phyloP scores from a whole-genome alignment of 108 stramenopile species.

The Fragilaria crotonensis region DNA sequence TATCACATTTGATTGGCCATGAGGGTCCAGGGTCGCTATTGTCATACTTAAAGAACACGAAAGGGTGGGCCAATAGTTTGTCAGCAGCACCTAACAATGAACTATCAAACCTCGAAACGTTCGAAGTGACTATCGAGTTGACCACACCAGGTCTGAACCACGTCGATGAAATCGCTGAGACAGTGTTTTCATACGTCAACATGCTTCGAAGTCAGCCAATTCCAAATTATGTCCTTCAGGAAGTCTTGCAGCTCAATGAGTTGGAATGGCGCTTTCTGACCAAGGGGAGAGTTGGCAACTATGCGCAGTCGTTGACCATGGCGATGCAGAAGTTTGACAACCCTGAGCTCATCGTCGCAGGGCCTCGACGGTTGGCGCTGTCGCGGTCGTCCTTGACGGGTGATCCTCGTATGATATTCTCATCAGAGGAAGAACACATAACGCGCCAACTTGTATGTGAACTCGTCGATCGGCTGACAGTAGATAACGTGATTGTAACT shows the following conservation, averaged over 20 bases:
- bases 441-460: conserved; percentile 38
- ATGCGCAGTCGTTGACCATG: conserved; percentile 58
- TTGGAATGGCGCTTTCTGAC: conserved; percentile 69
- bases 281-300: conserved; percentile 41
- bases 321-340: conserved; percentile 65
- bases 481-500: conserved; percentile 66
- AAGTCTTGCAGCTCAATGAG: conserved; percentile 69
- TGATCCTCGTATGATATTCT: conserved; percentile 47
- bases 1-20: conserved; percentile 81
- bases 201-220: conserved; percentile 49
- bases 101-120: conserved; percentile 67
- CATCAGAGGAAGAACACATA: conserved; percentile 41
- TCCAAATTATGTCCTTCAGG: conserved; percentile 67
- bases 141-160: conserved; percentile 63
- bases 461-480: conserved; percentile 45
- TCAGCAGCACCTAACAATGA: conserved; percentile 45
- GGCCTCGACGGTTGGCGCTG: conserved; percentile 66
- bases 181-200: conserved; percentile 65
- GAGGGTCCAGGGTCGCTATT: conserved; percentile 82
- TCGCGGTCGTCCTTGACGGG: conserved; percentile 23
- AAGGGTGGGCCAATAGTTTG: conserved; percentile 76
- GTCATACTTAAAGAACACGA: conserved; percentile 64
- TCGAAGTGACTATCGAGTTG: conserved; percentile 72
- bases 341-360: conserved; percentile 56
- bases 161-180: conserved; percentile 56